Base-by-base conservation (phyloP, 1,284 basidiomycete genomes). In the Pterula multifida region DNA sequence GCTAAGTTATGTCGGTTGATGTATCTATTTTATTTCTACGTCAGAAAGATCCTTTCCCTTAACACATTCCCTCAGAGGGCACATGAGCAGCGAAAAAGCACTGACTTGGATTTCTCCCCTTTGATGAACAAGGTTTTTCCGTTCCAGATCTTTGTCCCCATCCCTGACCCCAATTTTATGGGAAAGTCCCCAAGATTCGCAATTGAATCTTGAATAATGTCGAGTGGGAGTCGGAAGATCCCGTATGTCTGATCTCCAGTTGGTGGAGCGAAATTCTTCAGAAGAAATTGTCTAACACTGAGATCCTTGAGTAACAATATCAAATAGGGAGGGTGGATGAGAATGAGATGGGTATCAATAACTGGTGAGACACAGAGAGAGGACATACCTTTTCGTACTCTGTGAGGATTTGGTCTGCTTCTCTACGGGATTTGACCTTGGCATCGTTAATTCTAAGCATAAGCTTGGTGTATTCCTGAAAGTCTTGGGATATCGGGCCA, bases 101-200 rank as follows among this genome's bases (percentile, higher is more conserved):
- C 76, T 58, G 53, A 85, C 79, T 75, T 77, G 78, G 84, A 90
- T 66, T 78, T 81, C 23, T 67, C 66, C 1, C 91, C 90, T 60
- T 90, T 92, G 55, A 93, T 73, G 55, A 90, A 86, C 9, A 94
- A 63, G 0, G 83, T 76, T 45, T 68, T 69, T 0, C 84, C 82
- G 3, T 72, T 60, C 76, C 80, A 92, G 2, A 55, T 19, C 39
- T 17, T 65, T 13, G 28, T 6, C 28, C 28, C 65, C 64, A 55
- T 85, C 76, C 0, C 74, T 76, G 0, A 76, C 70, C 19, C 66
- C 68, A 55, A 81, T 82, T 0, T 90, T 6, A 42, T 32, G 15
- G 28, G 90, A 58, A 94, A 94, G 3, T 72, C 72, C 2, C 88
- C 90, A 2, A 93, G 69, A 23, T 80, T 75, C 0, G 72, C 62